Evolutionary conservation across 768 basidiomycete species (phyloP).

Genomic region (Symmetrospora coprosmae): DNA sequence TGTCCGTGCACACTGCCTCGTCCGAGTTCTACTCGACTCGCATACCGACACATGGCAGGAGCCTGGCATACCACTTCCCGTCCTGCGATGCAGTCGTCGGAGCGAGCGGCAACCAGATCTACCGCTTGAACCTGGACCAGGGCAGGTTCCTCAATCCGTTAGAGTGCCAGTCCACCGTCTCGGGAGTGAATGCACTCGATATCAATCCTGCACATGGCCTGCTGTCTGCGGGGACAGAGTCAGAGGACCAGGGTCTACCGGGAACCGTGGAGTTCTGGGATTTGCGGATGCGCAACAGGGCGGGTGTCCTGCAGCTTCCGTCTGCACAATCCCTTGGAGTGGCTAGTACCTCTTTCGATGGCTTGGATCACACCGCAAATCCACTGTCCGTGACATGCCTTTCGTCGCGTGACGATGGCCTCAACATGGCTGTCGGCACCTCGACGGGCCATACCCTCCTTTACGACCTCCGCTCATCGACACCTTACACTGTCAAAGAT

Average conservation of each 20-base stretch:
- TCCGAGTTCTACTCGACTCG: slow-evolving; percentile 84
- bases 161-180: slow-evolving; percentile 44
- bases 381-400: slow-evolving; percentile 59
- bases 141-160: slow-evolving; percentile 81
- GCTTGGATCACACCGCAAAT: slow-evolving; percentile 31
- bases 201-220: slow-evolving; percentile 86
- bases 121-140: slow-evolving; percentile 85
- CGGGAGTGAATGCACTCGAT: slow-evolving; percentile 80
- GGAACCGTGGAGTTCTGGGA: slow-evolving; percentile 95
- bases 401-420: slow-evolving; percentile 67
- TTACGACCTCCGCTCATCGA: slow-evolving; percentile 78
- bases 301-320: slow-evolving; percentile 47
- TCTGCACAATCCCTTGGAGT: slow-evolving; percentile 25
- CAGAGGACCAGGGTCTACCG: slow-evolving; percentile 36
- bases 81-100: slow-evolving; percentile 79
- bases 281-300: slow-evolving; percentile 60
- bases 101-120: slow-evolving; percentile 74
- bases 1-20: slow-evolving; percentile 86
- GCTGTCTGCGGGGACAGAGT: slow-evolving; percentile 71
- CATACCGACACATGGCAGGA: slow-evolving; percentile 84
- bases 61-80: slow-evolving; percentile 81
- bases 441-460: slow-evolving; percentile 86
- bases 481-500: slow-evolving; percentile 77
- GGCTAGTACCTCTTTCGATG: slow-evolving; percentile 27
- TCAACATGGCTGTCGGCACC: slow-evolving; percentile 87